Percentiles rank a stretch among this genome's conserved stretches.
Evolutionary conservation across 192 early-diverging fungal species (phyloP).

Genomic region (Chytriomyces sp.): DNA sequence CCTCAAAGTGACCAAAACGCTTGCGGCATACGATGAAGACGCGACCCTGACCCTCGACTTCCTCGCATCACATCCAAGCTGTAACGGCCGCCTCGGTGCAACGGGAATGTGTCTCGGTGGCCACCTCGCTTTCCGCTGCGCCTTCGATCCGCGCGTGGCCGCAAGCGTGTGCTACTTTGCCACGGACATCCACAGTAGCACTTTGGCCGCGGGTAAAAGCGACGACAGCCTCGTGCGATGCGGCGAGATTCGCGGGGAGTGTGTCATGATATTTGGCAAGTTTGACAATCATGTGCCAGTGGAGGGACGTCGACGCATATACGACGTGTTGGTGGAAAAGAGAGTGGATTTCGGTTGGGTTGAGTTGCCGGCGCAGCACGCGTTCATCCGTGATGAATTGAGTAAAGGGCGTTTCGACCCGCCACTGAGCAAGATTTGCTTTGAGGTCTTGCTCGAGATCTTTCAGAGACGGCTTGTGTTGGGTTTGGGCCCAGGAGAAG

Average conservation of each 20-base stretch:
- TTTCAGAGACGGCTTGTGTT: constrained; percentile 55
- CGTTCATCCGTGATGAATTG: constrained; percentile 68
- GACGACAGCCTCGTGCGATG: constrained; percentile 50
- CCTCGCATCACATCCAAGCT: constrained; percentile 51
- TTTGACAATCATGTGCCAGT: constrained; percentile 66
- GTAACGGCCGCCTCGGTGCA: constrained; percentile 61
- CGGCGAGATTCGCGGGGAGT: constrained; percentile 60
- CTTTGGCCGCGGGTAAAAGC: constrained; percentile 50
- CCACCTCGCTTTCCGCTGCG: constrained; percentile 59
- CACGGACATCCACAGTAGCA: constrained; percentile 64
- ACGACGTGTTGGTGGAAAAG: constrained; percentile 53
- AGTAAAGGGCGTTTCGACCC: constrained; percentile 68
- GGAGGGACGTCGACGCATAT: constrained; percentile 58
- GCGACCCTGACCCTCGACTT: constrained; percentile 56
- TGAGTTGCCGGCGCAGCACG: constrained; percentile 66
- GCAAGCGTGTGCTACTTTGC: constrained; percentile 65
- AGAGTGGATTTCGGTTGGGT: constrained; percentile 57
- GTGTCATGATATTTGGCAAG: constrained; percentile 63
- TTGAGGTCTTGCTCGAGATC: constrained; percentile 59
- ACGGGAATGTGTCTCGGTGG: constrained; percentile 65
- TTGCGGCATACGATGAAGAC: constrained; percentile 63
- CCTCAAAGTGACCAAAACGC: constrained; percentile 59
- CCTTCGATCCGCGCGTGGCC: constrained; percentile 59
- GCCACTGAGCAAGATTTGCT: constrained; percentile 59
- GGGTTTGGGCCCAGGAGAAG: constrained; percentile 27